These are phyloP conservation scores for Ustilago loliicola DNA, from an alignment of 1,284 basidiomycete species.

Conservation along the genomic window DNA sequence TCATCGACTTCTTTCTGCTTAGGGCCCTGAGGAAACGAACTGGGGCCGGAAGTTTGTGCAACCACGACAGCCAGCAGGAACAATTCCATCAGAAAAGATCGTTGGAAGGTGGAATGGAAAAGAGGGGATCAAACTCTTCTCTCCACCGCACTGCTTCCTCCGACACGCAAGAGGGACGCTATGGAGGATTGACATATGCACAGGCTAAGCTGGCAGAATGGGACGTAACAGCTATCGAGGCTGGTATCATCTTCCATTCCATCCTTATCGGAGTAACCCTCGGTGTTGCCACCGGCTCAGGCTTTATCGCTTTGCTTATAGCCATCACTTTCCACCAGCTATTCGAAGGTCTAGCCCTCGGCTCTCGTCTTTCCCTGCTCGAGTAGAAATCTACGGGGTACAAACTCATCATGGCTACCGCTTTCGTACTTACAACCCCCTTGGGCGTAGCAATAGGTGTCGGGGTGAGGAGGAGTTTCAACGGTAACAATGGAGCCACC, in stretches of 20 bases:
- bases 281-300: slow-evolving; percentile 56
- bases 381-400: slow-evolving; percentile 9
- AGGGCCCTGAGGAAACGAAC: slow-evolving; percentile 20
- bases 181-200: slow-evolving; percentile 28
- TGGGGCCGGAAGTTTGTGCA: neutral
- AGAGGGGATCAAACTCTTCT: slow-evolving; percentile 8
- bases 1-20: slow-evolving; percentile 68
- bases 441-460: slow-evolving; percentile 76
- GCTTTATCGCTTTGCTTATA: slow-evolving; percentile 64
- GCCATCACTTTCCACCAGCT: slow-evolving; percentile 69
- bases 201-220: slow-evolving; percentile 43
- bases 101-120: neutral
- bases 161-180: neutral
- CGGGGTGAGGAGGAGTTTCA: slow-evolving; percentile 84
- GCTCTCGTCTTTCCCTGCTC: slow-evolving; percentile 63
- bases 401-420: slow-evolving; percentile 58
- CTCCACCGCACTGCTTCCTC: slow-evolving; percentile 10
- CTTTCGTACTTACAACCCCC: slow-evolving; percentile 74
- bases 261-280: slow-evolving; percentile 69
- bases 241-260: slow-evolving; percentile 72
- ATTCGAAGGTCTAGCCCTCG: slow-evolving; percentile 44
- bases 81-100: too few species aligned
- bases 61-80: slow-evolving; percentile 15
- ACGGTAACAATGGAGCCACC: slow-evolving; percentile 81
- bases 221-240: slow-evolving; percentile 71